A percentile compares a stretch with the other conserved stretches of the same genome.
Conservation (phyloP, 768 basidiomycete genomes). For the Rhizopogon sp. region DNA sequence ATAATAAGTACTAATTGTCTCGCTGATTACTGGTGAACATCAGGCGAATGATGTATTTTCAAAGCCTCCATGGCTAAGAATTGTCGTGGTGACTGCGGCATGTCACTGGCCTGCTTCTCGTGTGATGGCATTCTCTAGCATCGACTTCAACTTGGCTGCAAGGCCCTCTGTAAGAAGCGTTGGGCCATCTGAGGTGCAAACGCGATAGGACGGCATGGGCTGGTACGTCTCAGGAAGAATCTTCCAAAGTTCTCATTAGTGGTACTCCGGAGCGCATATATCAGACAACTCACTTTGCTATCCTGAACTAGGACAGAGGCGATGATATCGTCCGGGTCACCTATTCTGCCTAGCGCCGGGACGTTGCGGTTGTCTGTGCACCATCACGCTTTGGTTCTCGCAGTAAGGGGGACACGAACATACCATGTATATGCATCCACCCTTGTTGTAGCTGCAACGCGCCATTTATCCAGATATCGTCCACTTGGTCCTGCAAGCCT, state of each 20-base stretch:
- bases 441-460: slow-evolving; percentile 64
- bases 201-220: slow-evolving; percentile 78
- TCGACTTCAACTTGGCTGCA: slow-evolving; percentile 37
- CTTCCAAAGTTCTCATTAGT: slow-evolving; percentile 27
- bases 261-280: not conserved
- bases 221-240: slow-evolving; percentile 71
- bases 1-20: not conserved
- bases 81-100: not conserved
- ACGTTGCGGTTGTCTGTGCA: slow-evolving; percentile 64
- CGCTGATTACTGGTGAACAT: not conserved
- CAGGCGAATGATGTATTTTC: not conserved
- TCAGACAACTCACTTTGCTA: slow-evolving; percentile 44
- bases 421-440: slow-evolving; percentile 85
- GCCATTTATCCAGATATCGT: slow-evolving; percentile 60
- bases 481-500: slow-evolving; percentile 50
- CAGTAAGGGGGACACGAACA: slow-evolving; percentile 3
- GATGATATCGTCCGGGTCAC: slow-evolving; percentile 82
- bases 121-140: slow-evolving; percentile 30
- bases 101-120: slow-evolving; percentile 20
- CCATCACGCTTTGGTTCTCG: not conserved
- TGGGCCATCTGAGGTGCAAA: slow-evolving; percentile 74
- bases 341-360: slow-evolving; percentile 69
- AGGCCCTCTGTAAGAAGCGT: slow-evolving; percentile 66
- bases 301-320: slow-evolving; percentile 69
- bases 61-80: not conserved